phyloP scores from a whole-genome alignment of 768 basidiomycete genomes.

The Calvatia gigantea region DNA sequence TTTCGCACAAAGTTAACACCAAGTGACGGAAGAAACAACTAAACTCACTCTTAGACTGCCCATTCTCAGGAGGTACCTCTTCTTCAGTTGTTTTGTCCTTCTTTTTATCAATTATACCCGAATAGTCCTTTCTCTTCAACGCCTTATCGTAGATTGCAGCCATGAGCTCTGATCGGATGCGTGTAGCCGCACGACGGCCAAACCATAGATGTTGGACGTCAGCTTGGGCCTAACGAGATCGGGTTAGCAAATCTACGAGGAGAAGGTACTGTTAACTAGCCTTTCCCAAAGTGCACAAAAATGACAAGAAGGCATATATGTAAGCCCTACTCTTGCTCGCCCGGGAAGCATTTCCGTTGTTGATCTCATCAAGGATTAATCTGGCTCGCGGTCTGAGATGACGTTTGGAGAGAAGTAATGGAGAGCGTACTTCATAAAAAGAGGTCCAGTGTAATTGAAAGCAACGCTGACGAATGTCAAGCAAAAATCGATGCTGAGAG shows the following conservation, averaged over 20 bases:
- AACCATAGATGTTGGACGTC: constrained; percentile 80
- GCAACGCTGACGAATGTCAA: constrained; percentile 67
- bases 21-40: background rate
- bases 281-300: constrained; percentile 57
- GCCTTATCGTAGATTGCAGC: constrained; percentile 87
- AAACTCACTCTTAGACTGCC: background rate
- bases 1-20: background rate
- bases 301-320: constrained; percentile 75
- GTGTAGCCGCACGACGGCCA: constrained; percentile 69
- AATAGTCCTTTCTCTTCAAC: constrained; percentile 78
- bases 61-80: constrained; percentile 22
- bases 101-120: constrained; percentile 63
- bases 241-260: background rate
- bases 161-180: constrained; percentile 79
- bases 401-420: constrained; percentile 3
- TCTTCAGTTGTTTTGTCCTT: constrained; percentile 29
- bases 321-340: constrained; percentile 58
- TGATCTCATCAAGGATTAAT: constrained; percentile 59
- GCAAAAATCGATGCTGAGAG: constrained; percentile 52
- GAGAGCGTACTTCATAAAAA: constrained; percentile 67
- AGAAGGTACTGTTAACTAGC: constrained; percentile 19
- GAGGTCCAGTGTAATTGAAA: constrained; percentile 80
- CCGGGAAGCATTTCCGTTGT: constrained; percentile 16
- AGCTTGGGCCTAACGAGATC: constrained; percentile 44
- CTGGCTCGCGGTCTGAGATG: constrained; percentile 21